Evolutionary conservation across 495 filamentous ascomycete species (phyloP).

Genomic region (Pyronema domesticum): DNA sequence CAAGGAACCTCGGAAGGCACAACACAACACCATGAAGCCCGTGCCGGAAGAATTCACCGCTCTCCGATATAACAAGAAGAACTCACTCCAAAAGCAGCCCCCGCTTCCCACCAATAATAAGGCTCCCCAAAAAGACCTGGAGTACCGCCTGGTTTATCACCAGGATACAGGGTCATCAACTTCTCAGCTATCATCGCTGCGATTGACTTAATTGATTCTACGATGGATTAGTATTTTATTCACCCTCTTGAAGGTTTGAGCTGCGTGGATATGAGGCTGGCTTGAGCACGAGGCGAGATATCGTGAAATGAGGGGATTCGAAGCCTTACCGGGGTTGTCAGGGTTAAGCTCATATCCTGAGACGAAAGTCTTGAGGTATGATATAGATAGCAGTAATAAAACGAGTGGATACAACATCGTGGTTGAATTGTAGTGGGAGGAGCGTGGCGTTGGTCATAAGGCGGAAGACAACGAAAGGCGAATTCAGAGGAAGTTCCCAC

Average conservation of each 20-base stretch:
- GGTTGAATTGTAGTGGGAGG: no score
- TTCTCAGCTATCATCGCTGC: constrained; percentile 41
- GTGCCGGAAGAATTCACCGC: no score
- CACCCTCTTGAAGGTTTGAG: no score
- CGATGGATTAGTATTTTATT: background rate
- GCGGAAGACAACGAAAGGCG: no score
- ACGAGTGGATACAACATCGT: no score
- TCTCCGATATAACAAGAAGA: background rate
- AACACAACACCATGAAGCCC: no score
- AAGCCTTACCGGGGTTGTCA: background rate
- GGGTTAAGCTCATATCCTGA: constrained; percentile 1
- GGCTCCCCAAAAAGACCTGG: constrained; percentile 40
- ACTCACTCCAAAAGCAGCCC: constrained; percentile 22
- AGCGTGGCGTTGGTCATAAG: no score
- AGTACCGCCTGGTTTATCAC: constrained; percentile 43
- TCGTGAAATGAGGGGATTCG: background rate
- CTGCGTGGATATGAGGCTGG: background rate
- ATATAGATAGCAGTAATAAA: no score
- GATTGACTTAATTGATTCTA: constrained; percentile 49
- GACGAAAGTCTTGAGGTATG: no score
- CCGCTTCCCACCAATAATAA: constrained; percentile 58
- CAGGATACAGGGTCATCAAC: constrained; percentile 53
- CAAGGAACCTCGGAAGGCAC: no score
- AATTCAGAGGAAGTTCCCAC: no score
- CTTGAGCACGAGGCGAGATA: background rate